Conservation (phyloP, 306 rosid species). For the Pyrus pyrifolia region DNA sequence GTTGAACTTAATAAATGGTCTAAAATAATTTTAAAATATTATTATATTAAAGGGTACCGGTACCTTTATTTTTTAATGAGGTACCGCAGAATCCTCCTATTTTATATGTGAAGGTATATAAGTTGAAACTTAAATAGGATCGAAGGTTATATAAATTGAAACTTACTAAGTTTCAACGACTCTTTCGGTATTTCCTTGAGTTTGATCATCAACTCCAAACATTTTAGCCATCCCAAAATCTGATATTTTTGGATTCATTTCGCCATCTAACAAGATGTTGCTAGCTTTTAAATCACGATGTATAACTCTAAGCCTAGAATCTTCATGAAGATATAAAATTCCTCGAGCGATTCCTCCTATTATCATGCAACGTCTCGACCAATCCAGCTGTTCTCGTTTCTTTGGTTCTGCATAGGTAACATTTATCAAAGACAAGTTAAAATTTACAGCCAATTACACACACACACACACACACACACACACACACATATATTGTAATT, state of each 20-base stretch:
- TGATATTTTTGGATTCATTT: no score
- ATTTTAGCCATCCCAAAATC: no score
- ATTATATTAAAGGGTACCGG: neutral
- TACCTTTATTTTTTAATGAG: no score
- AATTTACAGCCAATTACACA: neutral
- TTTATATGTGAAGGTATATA: no score
- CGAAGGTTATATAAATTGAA: no score
- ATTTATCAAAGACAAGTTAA: neutral
- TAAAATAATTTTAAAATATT: neutral
- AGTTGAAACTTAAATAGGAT: no score
- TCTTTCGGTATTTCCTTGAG: neutral
- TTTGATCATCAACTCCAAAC: neutral
- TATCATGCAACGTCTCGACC: neutral
- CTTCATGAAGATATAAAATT: neutral
- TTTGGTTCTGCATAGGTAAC: conserved; percentile 17
- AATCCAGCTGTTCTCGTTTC: conserved; percentile 11
- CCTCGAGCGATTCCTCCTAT: neutral
- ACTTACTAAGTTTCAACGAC: no score
- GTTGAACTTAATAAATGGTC: no score
- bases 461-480: no score
- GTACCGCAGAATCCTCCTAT: no score
- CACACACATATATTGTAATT: neutral
- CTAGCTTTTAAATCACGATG: no score
- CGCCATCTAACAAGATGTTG: no score
- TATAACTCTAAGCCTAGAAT: neutral